A percentile compares a stretch with the other conserved stretches of the same genome.
phyloP scores from a whole-genome alignment of 805 yeast genomes.

The Isabelozyma gotoi region DNA sequence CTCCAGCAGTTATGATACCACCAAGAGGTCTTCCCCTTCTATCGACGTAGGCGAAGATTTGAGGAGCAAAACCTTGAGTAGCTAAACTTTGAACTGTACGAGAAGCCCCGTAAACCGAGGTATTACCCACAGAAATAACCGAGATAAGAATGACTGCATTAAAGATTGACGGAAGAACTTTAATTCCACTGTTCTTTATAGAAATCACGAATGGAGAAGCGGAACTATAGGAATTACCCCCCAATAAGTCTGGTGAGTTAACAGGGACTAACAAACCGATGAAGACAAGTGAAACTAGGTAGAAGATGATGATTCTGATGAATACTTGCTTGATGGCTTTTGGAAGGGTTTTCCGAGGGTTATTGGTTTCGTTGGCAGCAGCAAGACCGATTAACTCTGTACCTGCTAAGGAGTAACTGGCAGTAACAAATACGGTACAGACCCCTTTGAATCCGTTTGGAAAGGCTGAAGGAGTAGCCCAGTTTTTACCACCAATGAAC shows the following conservation, averaged over 20 bases:
- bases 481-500: slow-evolving; percentile 32
- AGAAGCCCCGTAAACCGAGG: slow-evolving; percentile 72
- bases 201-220: slow-evolving; percentile 84
- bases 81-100: slow-evolving; percentile 68
- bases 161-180: slow-evolving; percentile 67
- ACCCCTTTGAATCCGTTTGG: slow-evolving; percentile 40
- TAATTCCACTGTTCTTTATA: slow-evolving; percentile 58
- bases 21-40: slow-evolving; percentile 41
- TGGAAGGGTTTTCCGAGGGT: slow-evolving; percentile 40
- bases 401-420: slow-evolving; percentile 37
- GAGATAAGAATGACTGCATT: slow-evolving; percentile 73
- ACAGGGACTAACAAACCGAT: slow-evolving; percentile 50
- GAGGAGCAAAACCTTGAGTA: slow-evolving; percentile 70
- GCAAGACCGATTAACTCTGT: slow-evolving; percentile 39
- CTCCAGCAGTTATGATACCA: slow-evolving; percentile 29
- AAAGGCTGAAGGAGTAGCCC: slow-evolving; percentile 34
- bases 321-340: slow-evolving; percentile 44
- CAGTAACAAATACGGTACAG: slow-evolving; percentile 36
- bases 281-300: slow-evolving; percentile 30
- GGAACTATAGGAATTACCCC: slow-evolving; percentile 47
- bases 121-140: slow-evolving; percentile 74
- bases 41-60: slow-evolving; percentile 37
- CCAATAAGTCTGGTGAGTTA: slow-evolving; percentile 46
- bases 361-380: slow-evolving; percentile 50
- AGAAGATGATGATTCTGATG: slow-evolving; percentile 43